Evolutionary conservation across 2,329 filamentous ascomycete genomes (phyloP).

Genomic region (Aspergillus neotritici): DNA sequence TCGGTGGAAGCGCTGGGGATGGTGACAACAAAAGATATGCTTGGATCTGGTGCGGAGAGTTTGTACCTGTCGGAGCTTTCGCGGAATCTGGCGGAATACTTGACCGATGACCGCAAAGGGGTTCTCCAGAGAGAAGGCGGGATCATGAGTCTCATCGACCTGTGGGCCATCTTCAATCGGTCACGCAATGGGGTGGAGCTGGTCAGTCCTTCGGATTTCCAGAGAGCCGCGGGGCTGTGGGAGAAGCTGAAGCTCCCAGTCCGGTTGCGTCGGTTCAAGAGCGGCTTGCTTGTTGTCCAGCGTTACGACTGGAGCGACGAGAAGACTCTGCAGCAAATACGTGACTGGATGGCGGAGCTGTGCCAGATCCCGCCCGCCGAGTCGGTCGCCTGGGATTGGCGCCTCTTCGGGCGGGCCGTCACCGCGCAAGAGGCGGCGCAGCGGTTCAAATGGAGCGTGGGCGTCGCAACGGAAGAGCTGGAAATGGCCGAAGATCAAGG

Average conservation of each 20-base stretch:
- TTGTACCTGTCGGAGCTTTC: constrained; percentile 85
- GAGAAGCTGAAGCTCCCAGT: constrained; percentile 81
- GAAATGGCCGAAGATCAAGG: constrained; percentile 96
- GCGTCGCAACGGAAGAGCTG: constrained; percentile 88
- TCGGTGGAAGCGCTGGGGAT: constrained; percentile 79
- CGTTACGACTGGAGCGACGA: constrained; percentile 83
- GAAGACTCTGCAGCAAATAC: constrained; percentile 71
- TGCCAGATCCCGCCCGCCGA: constrained; percentile 60
- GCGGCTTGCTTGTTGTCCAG: constrained; percentile 90
- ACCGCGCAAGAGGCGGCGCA: constrained; percentile 86
- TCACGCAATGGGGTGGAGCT: constrained; percentile 90
- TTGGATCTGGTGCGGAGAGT: constrained; percentile 71
- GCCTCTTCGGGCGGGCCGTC: constrained; percentile 71
- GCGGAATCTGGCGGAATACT: constrained; percentile 78
- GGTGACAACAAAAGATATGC: constrained; percentile 92
- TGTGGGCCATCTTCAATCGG: constrained; percentile 93
- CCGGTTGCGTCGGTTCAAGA: constrained; percentile 80
- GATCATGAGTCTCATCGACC: constrained; percentile 81
- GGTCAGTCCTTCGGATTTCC: constrained; percentile 84
- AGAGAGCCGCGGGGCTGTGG: constrained; percentile 83
- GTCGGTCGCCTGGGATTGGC: constrained; percentile 71
- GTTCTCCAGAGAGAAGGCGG: constrained; percentile 75
- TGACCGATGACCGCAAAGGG: constrained; percentile 76
- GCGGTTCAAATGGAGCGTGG: constrained; percentile 92
- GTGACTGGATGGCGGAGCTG: constrained; percentile 71